Base-by-base conservation (phyloP, 139 green algal genomes). In the Cymbomonas tetramitiformis region DNA sequence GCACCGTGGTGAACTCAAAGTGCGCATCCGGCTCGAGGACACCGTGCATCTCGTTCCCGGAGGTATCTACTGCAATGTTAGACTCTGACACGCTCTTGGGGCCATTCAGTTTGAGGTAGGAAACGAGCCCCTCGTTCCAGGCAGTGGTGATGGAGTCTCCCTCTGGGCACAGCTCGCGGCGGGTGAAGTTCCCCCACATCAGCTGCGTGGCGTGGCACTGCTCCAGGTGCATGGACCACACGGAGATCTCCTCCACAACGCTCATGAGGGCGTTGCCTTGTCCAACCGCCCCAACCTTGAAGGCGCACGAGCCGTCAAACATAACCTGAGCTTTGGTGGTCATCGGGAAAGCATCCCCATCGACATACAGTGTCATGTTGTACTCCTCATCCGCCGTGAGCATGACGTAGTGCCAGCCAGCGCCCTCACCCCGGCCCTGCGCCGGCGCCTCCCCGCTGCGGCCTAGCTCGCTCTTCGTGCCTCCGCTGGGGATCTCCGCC, bases 171-270 rank as follows among this genome's bases (percentile, higher is more conserved):
- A 64, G 29, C 19, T 9, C 21, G n/a, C 10, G 18, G 41, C 24
- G 26, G 6, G 57, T 46, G 49, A 50, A 46, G 24, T 65, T 65
- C 44, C 49, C 46, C 57, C 57, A 65, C 57, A 65, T 65, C 15
- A 59, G 4, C 18, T 46, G 12, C 5, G 6, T 12, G n/a, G 56
- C 30, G 30, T 65, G 28, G n/a, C 57, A 65, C 49, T 25, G 23
- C n/a, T 43, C 55, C 10, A 61, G 23, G 15, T 38, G 28, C 12
- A 15, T 26, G 31, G 9, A 52, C 30, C 30, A 67, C 24, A 67
- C 28, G 4, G 48, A 34, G 36, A 59, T 19, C 57, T 65, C 57
- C 19, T 65, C 57, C 10, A 59, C 12, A 26, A 65, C 8, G 57
- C 44, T 26, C 7, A 12, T 64, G 44, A 46, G 46, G 23, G 28